A percentile compares a stretch with the other conserved stretches of the same genome.
Evolutionary conservation across 495 filamentous ascomycete species (phyloP).

Genomic region (Ramalina intermedia): DNA sequence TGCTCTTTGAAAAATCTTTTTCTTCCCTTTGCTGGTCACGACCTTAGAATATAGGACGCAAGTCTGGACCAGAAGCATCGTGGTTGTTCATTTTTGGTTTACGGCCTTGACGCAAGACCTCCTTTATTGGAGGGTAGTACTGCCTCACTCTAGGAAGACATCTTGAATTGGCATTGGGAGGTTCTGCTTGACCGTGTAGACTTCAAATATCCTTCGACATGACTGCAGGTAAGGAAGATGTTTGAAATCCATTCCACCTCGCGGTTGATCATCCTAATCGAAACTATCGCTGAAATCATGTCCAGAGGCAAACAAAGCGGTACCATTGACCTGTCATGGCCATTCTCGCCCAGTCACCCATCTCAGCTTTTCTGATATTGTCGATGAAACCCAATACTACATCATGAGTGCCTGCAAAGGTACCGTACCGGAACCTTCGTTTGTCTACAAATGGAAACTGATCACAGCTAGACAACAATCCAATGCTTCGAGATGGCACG

Average conservation of each 20-base stretch:
- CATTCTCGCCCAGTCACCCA: conserved; percentile 94
- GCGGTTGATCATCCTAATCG: background rate
- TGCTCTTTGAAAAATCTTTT: too few species aligned
- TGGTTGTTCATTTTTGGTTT: too few species aligned
- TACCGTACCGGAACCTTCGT: conserved; percentile 20
- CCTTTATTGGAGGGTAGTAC: too few species aligned
- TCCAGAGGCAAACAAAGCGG: conserved; percentile 36
- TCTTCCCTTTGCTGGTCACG: too few species aligned
- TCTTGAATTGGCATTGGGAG: too few species aligned
- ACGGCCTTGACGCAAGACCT: too few species aligned
- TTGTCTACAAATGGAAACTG: background rate
- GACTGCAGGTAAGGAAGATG: too few species aligned
- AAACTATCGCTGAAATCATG: background rate
- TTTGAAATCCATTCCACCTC: background rate
- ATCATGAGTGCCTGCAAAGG: conserved; percentile 98
- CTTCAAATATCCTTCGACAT: too few species aligned
- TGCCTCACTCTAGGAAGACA: too few species aligned
- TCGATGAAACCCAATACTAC: conserved; percentile 82
- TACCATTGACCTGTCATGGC: conserved; percentile 92
- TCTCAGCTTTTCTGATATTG: conserved; percentile 76
- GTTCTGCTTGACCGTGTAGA: too few species aligned
- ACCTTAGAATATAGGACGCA: too few species aligned
- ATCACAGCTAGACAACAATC: conserved; percentile 63
- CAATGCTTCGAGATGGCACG: conserved; percentile 93
- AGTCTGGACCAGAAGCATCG: too few species aligned